A percentile compares a stretch with the other conserved stretches of the same genome.
Conservation (phyloP, 768 basidiomycete species). For the Pulveroboletus frians region DNA sequence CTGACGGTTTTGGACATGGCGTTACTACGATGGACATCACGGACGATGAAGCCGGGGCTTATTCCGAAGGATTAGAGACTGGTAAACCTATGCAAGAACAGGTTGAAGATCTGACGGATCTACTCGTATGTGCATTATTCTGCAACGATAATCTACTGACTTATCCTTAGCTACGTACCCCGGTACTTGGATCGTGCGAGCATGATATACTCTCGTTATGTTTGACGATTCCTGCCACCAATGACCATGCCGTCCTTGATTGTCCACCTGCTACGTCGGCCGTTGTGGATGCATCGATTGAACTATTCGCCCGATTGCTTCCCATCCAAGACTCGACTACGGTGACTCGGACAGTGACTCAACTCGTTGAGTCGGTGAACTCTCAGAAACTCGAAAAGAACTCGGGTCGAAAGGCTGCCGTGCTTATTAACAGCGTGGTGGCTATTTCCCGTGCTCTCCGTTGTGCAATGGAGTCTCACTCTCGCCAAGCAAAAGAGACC, state of each 20-base stretch:
- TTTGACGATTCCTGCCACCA: slow-evolving; percentile 40
- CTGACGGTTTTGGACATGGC: slow-evolving; percentile 90
- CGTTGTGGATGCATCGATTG: slow-evolving; percentile 85
- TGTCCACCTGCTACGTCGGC: slow-evolving; percentile 75
- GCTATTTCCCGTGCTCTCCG: slow-evolving; percentile 70
- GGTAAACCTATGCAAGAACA: slow-evolving; percentile 67
- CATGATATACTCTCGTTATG: slow-evolving; percentile 78
- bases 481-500: slow-evolving; percentile 58
- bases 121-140: slow-evolving; percentile 48
- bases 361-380: slow-evolving; percentile 58
- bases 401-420: slow-evolving; percentile 78
- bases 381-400: slow-evolving; percentile 86
- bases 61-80: slow-evolving; percentile 12
- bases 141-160: background rate
- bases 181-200: slow-evolving; percentile 79
- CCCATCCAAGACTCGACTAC: slow-evolving; percentile 68
- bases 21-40: slow-evolving; percentile 64
- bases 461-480: slow-evolving; percentile 44
- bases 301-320: slow-evolving; percentile 75
- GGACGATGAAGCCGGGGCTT: slow-evolving; percentile 37
- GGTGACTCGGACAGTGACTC: slow-evolving; percentile 48
- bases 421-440: slow-evolving; percentile 72
- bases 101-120: slow-evolving; percentile 75
- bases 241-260: slow-evolving; percentile 47
- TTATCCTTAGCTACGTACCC: slow-evolving; percentile 43